These are phyloP conservation scores for Fusarium torulosum DNA, from an alignment of 2,329 filamentous ascomycete species.

Conservation along the genomic window DNA sequence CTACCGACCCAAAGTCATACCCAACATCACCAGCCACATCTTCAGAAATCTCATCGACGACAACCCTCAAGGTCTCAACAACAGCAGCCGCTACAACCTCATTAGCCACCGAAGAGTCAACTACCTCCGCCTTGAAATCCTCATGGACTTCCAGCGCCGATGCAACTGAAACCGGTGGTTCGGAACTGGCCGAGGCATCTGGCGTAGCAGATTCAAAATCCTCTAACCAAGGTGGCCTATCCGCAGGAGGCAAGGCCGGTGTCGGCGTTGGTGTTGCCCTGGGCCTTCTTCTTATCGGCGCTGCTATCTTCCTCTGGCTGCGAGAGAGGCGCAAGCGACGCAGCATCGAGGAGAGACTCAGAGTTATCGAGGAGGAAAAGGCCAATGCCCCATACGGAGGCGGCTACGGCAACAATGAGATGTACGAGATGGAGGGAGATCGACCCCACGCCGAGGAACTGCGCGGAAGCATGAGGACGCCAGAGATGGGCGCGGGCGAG, in stretches of 20 bases:
- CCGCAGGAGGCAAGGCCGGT: conserved; percentile 38
- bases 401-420: background rate
- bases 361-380: conserved; percentile 8
- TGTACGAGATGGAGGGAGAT: conserved; percentile 46
- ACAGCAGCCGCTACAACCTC: conserved; percentile 7
- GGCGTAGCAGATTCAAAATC: background rate
- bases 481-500: conserved; percentile 29
- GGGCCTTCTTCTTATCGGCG: conserved; percentile 29
- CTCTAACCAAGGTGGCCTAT: background rate
- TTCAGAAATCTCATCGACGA: background rate
- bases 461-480: conserved; percentile 40
- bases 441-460: conserved; percentile 37
- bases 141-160: background rate
- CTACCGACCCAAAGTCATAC: conserved; percentile 36
- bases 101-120: background rate
- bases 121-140: background rate
- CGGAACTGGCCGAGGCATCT: conserved; percentile 13
- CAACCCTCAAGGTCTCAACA: background rate
- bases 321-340: conserved; percentile 40
- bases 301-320: conserved; percentile 39
- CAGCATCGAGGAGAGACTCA: conserved; percentile 27
- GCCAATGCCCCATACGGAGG: background rate
- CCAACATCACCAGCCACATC: conserved; percentile 16
- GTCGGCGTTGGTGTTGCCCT: conserved; percentile 38
- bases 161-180: conserved; percentile 7